These are phyloP conservation scores for Austroboletus novae-zelandiae DNA, from an alignment of 1,284 basidiomycete species.

Conservation along the genomic window DNA sequence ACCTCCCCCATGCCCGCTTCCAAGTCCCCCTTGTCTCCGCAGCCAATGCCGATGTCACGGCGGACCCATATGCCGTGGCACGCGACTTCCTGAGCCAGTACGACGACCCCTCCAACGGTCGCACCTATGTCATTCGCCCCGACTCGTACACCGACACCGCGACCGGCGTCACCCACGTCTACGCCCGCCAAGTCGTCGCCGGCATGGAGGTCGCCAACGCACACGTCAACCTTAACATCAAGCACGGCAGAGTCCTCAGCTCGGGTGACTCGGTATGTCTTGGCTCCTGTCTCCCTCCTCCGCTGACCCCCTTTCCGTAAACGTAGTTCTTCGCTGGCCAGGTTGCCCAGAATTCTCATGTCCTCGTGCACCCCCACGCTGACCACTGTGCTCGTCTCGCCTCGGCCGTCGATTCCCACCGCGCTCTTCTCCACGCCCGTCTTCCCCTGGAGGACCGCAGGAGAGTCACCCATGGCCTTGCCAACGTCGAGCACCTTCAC, in stretches of 20 bases:
- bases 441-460: slow-evolving; percentile 13
- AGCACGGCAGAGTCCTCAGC: slow-evolving; percentile 75
- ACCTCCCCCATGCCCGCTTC: slow-evolving; percentile 71
- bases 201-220: slow-evolving; percentile 87
- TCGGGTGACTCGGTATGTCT: slow-evolving; percentile 75
- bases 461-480: slow-evolving; percentile 17
- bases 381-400: slow-evolving; percentile 55
- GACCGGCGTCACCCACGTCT: slow-evolving; percentile 85
- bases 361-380: slow-evolving; percentile 47
- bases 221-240: slow-evolving; percentile 88
- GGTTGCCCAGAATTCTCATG: slow-evolving; percentile 36
- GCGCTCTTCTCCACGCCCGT: slow-evolving; percentile 10
- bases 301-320: slow-evolving; percentile 17
- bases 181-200: slow-evolving; percentile 76
- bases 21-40: slow-evolving; percentile 40
- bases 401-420: slow-evolving; percentile 24
- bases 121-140: slow-evolving; percentile 59
- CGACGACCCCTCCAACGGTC: slow-evolving; percentile 31
- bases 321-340: slow-evolving; percentile 65
- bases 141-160: slow-evolving; percentile 86
- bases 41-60: slow-evolving; percentile 33
- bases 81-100: slow-evolving; percentile 50
- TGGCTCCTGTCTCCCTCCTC: slow-evolving; percentile 17
- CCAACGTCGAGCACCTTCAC: slow-evolving; percentile 45
- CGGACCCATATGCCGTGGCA: slow-evolving; percentile 60